Base-by-base conservation (phyloP, 805 yeast species). In the Gaillardinia entomophila region DNA sequence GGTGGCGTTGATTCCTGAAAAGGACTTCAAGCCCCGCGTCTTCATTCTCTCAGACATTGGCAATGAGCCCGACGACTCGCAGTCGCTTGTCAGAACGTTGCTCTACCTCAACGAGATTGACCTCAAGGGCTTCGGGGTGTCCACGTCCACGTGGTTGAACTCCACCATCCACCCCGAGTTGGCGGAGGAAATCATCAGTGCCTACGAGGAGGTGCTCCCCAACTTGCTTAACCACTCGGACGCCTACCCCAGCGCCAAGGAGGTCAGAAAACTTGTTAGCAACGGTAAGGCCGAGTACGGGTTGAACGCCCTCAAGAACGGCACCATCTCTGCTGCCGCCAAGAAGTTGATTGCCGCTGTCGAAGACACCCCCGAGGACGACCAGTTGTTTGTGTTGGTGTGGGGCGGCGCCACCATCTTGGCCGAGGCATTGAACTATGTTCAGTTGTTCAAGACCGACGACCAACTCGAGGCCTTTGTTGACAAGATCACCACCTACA, bases 331-430 rank as follows among this genome's bases (percentile, higher is more conserved):
- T 25, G 36, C 45, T 12, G 62, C 58, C 28, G 62, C 60, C 4
- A 11, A 17, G 15, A 37, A 32, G 8, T 33, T 56, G 12, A 42
- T 56, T 24, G 31, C 26, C 4, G 52, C 53, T 1, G 43, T 51
- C 13, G 58, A 54, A 33, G 13, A 31, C 2, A 31, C 27, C 3
- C 35, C 31, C 11, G 29, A 11, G 3, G 41, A 35, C 8, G 55
- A 51, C 7, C 27, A 34, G 4, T 16, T 54, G 4, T 48, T 41
- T 36, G 40, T 53, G 1, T 34, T 53, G 26, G 35, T 49, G 2
- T 56, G 62, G 61, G 60, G 58, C 24, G 60, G 60, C 16, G 55
- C 58, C 12, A 37, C 33, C 28, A 52, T 51, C 3, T 19, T 56
- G n/a, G 60, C 62, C 3, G 62, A 56, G 35, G 49, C 58, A 5